These are phyloP conservation scores for Fagopyrum homotropicum DNA, from an alignment of 148 eudicot genomes.

Conservation along the genomic window DNA sequence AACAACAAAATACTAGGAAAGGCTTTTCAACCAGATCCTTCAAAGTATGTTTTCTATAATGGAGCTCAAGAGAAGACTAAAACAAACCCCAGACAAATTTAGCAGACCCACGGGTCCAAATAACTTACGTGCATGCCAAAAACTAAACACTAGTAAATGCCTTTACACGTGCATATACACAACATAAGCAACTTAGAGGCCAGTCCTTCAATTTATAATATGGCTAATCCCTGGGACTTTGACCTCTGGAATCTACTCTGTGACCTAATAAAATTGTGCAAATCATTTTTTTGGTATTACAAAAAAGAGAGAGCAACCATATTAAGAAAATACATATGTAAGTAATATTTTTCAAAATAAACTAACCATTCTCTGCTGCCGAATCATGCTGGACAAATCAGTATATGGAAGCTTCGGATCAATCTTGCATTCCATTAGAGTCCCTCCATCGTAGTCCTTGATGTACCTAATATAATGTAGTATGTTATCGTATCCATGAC, in stretches of 20 bases:
- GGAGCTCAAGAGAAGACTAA: no score
- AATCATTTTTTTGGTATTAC: not conserved
- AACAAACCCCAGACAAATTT: no score
- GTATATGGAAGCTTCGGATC: constrained; percentile 99
- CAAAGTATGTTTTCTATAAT: no score
- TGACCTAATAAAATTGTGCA: not conserved
- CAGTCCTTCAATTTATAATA: no score
- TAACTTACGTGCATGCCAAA: no score
- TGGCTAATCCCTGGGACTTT: no score
- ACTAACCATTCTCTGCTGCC: constrained; percentile 81
- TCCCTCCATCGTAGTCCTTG: constrained; percentile 98
- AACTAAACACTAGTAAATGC: no score
- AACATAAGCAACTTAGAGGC: no score
- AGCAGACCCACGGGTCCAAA: no score
- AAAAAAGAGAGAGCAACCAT: constrained; percentile 2
- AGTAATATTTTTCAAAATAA: not conserved
- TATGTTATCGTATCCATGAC: not conserved
- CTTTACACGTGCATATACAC: no score
- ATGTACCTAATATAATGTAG: constrained; percentile 50
- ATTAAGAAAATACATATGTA: not conserved
- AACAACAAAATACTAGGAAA: not conserved
- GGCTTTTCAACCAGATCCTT: not conserved
- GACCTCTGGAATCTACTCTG: not conserved
- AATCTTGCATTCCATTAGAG: constrained; percentile 94
- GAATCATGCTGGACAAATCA: constrained; percentile 89